These are phyloP conservation scores for Ochetophila trinervis DNA, from an alignment of 306 rosid species.

Conservation along the genomic window DNA sequence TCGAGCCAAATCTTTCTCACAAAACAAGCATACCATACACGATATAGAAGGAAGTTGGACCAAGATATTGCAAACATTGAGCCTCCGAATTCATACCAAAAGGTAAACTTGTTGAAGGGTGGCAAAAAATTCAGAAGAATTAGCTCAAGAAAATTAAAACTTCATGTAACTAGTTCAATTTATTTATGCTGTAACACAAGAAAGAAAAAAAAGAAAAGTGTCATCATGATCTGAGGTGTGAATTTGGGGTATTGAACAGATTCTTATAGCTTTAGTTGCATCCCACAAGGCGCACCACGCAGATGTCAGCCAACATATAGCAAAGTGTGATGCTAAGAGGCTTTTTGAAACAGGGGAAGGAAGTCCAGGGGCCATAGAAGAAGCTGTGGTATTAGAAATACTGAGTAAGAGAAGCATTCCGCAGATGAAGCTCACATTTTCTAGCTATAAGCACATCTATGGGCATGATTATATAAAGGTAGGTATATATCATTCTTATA, in stretches of 20 bases:
- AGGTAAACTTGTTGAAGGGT: conserved; percentile 31
- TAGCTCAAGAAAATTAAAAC: too few species aligned
- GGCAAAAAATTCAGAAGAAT: too few species aligned
- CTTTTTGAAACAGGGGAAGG: conserved; percentile 65
- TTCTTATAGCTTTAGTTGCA: conserved; percentile 65
- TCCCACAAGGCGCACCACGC: conserved; percentile 71
- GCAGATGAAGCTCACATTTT: conserved; percentile 61
- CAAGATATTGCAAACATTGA: conserved; percentile 68
- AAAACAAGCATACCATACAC: conserved; percentile 52
- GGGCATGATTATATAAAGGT: conserved; percentile 72
- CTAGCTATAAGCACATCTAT: conserved; percentile 64
- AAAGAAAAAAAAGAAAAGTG: too few species aligned
- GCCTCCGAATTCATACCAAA: conserved; percentile 67
- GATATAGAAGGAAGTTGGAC: conserved; percentile 47
- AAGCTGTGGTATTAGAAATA: conserved; percentile 60
- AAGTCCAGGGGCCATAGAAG: conserved; percentile 40
- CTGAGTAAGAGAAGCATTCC: conserved; percentile 72
- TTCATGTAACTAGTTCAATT: too few species aligned
- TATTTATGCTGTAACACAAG: too few species aligned
- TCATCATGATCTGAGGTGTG: not conserved
- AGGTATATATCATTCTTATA: not conserved
- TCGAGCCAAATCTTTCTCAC: conserved; percentile 65
- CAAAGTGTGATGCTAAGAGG: conserved; percentile 72
- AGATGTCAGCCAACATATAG: conserved; percentile 59
- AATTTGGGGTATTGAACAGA: conserved; percentile 32